Evolutionary conservation across 352 stramenopile species (phyloP).

Genomic region (Globisporangium rhizosaccharum): DNA sequence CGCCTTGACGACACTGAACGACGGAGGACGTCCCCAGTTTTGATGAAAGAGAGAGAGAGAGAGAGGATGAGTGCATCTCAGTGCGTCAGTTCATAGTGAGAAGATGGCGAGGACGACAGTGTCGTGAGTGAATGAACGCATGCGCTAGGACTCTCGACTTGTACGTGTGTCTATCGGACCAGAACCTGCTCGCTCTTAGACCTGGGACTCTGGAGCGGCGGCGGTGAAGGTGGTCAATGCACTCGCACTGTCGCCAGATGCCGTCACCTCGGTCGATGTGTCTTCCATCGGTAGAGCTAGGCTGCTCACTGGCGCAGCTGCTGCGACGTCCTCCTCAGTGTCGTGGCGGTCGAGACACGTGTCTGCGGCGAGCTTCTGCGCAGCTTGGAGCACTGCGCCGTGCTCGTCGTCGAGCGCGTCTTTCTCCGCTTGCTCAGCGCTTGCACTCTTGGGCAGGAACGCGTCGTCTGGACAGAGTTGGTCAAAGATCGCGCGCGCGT

Average conservation of each 20-base stretch:
- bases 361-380: slow-evolving; percentile 36
- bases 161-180: too few species aligned
- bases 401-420: slow-evolving; percentile 55
- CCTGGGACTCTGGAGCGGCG: too few species aligned
- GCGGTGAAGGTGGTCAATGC: too few species aligned
- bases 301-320: background rate
- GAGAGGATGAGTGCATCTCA: background rate
- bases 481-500: slow-evolving; percentile 58
- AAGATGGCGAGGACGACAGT: too few species aligned
- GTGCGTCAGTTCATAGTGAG: too few species aligned
- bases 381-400: slow-evolving; percentile 50
- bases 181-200: too few species aligned
- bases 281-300: background rate
- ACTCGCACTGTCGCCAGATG: too few species aligned
- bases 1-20: background rate
- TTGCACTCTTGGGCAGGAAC: slow-evolving; percentile 62
- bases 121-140: too few species aligned
- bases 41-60: background rate
- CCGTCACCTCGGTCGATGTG: too few species aligned
- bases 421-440: slow-evolving; percentile 45
- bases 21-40: background rate
- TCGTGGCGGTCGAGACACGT: background rate
- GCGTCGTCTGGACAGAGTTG: slow-evolving; percentile 48
- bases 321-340: background rate
- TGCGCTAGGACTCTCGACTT: too few species aligned